These are phyloP conservation scores for Lyophyllum atratum DNA, from an alignment of 768 basidiomycete genomes.

Conservation along the genomic window DNA sequence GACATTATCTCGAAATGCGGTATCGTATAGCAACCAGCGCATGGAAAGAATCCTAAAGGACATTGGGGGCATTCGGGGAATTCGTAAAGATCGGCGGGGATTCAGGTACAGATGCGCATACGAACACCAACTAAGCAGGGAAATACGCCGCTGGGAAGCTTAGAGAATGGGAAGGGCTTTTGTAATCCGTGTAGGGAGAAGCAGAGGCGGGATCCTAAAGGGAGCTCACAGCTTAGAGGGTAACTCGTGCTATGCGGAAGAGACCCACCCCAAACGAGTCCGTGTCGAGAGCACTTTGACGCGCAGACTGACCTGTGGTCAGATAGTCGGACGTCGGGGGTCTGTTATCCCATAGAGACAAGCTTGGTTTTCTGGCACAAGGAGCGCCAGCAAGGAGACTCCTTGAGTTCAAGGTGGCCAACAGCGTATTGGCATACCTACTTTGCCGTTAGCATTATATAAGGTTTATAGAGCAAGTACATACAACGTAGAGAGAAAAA, in stretches of 20 bases:
- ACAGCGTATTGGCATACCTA: conserved; percentile 10
- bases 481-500: conserved; percentile 2
- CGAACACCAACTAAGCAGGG: not conserved
- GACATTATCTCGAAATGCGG: no score
- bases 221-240: not conserved
- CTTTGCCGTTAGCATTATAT: not conserved
- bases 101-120: no score
- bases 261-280: not conserved
- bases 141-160: not conserved
- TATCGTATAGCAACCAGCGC: no score
- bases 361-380: not conserved
- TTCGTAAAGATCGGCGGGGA: no score
- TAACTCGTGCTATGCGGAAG: not conserved
- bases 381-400: not conserved
- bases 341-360: not conserved
- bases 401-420: conserved; percentile 10
- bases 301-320: not conserved
- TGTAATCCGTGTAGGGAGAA: not conserved
- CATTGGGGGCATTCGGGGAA: no score
- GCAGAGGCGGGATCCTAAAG: not conserved
- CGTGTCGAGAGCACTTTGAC: not conserved
- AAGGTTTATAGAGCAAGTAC: not conserved
- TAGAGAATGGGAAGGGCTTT: not conserved
- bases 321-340: not conserved
- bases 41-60: no score